Evolutionary conservation across 1,139 yeast species (phyloP), one percentile per base, ranked within the genome.

Genomic region (Hemisphaericaspora lyxosophila): DNA sequence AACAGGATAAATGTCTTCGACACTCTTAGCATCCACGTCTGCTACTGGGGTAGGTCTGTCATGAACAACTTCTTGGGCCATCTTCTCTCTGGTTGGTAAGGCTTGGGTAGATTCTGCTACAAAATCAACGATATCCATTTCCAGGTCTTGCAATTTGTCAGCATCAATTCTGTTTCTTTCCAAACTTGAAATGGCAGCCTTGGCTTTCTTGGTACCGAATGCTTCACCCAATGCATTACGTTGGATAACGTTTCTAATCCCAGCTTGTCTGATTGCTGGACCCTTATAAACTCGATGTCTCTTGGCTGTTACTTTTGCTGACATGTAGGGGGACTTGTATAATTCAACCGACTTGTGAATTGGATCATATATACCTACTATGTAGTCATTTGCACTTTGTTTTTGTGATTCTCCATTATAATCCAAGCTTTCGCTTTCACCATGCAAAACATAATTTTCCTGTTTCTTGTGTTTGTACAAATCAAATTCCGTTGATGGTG

Each of bases 161-260:
- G 96, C 76, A 59, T 92, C 97, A 57, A 92, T 82, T 55, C 85
- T 76, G 64, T 92, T 92, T 61, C 85, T 79, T 56, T 84, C 94
- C 55, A 81, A 63, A 58, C 84, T 90, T 36, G 78, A 70, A 56
- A 94, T 86, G 26, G 96, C 95, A 54, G 87, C 85, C 67, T 88
- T 90, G 44, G 97, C 97, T 65, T 83, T 90, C 66, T 87, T 88
- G 44, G 98, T 90, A 75, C 99, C 99, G 51, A 92, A 92, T 2
- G 95, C 94, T 62, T 88, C 92, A 56, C 98, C 98, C 54, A 92
- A 74, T 3, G 87, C 86, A 46, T 78, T 85, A 59, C 96, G 76
- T 63, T 85, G 87, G 11, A 70, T 68, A 29, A 71, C 62, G 49
- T 70, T 65, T 53, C 80, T 73, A 11, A 73, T 69, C 44, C 82